Evolutionary conservation across 176 grass and related monocot genomes (phyloP), one percentile per base, ranked within the genome.

Genomic region (Aegilops tauschii): DNA sequence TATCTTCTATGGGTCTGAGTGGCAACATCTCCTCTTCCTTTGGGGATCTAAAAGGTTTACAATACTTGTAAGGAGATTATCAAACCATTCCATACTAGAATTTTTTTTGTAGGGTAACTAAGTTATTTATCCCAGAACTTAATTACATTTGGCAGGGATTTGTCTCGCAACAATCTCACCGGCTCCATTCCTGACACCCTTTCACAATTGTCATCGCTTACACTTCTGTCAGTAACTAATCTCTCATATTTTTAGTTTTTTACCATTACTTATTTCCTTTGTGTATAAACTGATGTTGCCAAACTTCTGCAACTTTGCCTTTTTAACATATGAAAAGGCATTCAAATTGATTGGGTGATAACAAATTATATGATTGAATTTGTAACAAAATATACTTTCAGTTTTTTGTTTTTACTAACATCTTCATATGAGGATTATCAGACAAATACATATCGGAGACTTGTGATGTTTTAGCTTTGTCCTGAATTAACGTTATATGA

Each of bases 1-100:
- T 65, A 4, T 65, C 63, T 65, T 65, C 27, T 0, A 65, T 5
- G 27, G 84, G 73, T 49, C 79, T 95, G 67, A 84, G 4, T n/a
- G 89, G 89, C 36, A 49, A 34, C 40, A 85, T 95, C 74, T 77
- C 89, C 4, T 39, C 63, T 65, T 78, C 62, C 52, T 91, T 95
- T 36, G 78, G 7, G 20, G 86, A 81, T 54, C 77, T 95, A 34
- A 82, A 28, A 32, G 16, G 13, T 18, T 11, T 93, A 2, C 11
- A 16, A 14, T 65, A 65, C 62, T 6, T 65, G 62, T 65, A 12
- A 5, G n/a, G n/a, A 63, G 3, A 9, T 72, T 61, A 10, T 61
- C 29, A 5, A 11, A 23, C 23, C 17, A 6, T 35, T 23, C 35
- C 44, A 31, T 1, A 66, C 8, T 54, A 16, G 1, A 50, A 20